Conservation (phyloP, 768 basidiomycete species). For the Mrakia hoshinonis region DNA sequence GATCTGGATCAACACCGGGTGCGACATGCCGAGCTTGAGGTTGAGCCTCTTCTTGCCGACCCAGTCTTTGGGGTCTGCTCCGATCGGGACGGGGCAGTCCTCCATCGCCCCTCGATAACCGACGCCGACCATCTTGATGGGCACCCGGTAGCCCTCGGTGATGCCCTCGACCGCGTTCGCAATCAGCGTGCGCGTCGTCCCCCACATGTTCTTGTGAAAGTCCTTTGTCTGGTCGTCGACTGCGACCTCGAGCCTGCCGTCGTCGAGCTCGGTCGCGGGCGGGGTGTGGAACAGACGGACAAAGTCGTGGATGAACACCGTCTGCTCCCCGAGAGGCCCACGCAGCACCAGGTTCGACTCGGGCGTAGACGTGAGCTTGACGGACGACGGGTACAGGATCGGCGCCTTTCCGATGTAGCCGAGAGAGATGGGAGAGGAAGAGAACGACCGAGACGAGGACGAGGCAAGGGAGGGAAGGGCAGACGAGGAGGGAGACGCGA, state of each 20-base stretch:
- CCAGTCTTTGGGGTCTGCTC: conserved; percentile 32
- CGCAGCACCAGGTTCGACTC: conserved; percentile 48
- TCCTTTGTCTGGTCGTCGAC: conserved; percentile 54
- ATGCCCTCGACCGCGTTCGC: conserved; percentile 83
- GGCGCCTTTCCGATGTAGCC: conserved; percentile 50
- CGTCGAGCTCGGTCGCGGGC: conserved; percentile 7
- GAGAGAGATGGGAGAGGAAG: conserved; percentile 27
- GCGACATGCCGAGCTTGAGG: conserved; percentile 88
- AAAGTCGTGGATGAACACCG: conserved; percentile 48
- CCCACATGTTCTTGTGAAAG: conserved; percentile 84
- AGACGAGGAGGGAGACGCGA: neutral
- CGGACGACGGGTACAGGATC: conserved; percentile 50
- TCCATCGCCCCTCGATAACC: conserved; percentile 86
- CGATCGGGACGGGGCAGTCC: conserved; percentile 52
- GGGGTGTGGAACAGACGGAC: conserved; percentile 40
- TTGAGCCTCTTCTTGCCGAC: conserved; percentile 46
- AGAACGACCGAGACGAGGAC: conserved; percentile 28
- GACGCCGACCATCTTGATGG: conserved; percentile 84
- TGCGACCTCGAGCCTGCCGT: conserved; percentile 31
- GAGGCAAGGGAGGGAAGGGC: neutral
- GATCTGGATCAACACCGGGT: conserved; percentile 72
- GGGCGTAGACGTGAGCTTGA: conserved; percentile 42
- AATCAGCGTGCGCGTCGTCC: conserved; percentile 83
- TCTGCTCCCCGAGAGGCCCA: conserved; percentile 52
- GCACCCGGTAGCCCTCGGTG: conserved; percentile 73